phyloP scores from a whole-genome alignment of 2,329 filamentous ascomycete genomes.

The Lasiodiplodia gonubiensis region DNA sequence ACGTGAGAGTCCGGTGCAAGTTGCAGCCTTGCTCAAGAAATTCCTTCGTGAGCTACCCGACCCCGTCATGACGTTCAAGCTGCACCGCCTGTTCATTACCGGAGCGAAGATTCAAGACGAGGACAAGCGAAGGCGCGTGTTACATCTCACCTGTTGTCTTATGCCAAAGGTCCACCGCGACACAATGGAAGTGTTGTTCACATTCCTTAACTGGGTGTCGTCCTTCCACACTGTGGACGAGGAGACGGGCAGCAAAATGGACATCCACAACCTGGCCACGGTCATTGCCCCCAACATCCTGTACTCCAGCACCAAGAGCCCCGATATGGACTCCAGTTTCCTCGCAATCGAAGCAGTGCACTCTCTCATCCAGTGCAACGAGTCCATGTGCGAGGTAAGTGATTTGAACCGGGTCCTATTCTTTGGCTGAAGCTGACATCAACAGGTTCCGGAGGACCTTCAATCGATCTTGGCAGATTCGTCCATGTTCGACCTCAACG shows the following conservation, averaged over 20 bases:
- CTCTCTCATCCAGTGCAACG: slow-evolving; percentile 87
- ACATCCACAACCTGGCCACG: slow-evolving; percentile 94
- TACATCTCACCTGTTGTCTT: slow-evolving; percentile 91
- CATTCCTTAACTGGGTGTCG: slow-evolving; percentile 95
- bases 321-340: slow-evolving; percentile 78
- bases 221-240: slow-evolving; percentile 98
- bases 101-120: slow-evolving; percentile 85
- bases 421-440: slow-evolving; percentile 34
- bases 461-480: slow-evolving; percentile 85
- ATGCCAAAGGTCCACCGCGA: slow-evolving; percentile 92
- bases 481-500: slow-evolving; percentile 77
- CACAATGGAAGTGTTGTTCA: slow-evolving; percentile 92
- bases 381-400: slow-evolving; percentile 95
- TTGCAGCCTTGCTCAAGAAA: slow-evolving; percentile 92
- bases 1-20: slow-evolving; percentile 88
- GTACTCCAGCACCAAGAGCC: slow-evolving; percentile 64
- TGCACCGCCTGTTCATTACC: slow-evolving; percentile 87
- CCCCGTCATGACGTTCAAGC: slow-evolving; percentile 91
- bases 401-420: neutral
- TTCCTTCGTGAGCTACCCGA: slow-evolving; percentile 95
- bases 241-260: slow-evolving; percentile 98
- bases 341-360: slow-evolving; percentile 92
- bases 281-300: slow-evolving; percentile 97
- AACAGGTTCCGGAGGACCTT: slow-evolving; percentile 89
- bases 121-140: slow-evolving; percentile 79